Base-by-base conservation (phyloP, 768 basidiomycete genomes). In the Mrakia frigida region DNA sequence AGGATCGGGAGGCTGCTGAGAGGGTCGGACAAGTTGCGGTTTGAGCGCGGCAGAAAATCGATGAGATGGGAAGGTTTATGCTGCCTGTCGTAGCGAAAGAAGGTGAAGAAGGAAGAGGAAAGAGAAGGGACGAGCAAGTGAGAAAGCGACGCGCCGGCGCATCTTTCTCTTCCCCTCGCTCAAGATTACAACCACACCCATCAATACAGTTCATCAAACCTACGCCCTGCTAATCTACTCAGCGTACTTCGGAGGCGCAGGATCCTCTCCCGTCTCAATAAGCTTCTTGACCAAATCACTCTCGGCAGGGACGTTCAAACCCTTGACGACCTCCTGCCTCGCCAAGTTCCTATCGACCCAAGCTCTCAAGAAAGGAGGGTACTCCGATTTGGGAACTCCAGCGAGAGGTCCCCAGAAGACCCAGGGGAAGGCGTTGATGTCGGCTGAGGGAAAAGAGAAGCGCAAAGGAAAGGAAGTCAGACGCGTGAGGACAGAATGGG, bases 371-470 rank as follows among this genome's bases (percentile, higher is more conserved):
- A 43, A 37, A 2, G 70, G 63, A 23, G 76, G 76, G 71, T 52
- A 41, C 31, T 77, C 71, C 21, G 31, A 3, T 37, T 65, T 60
- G 21, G 46, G 50, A 3, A 77, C 39, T 21, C 65, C 76, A 2
- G 76, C 70, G 35, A 73, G 35, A 9, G 76, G 76, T 1, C 60
- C 41, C 71, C 70, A 77, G 50, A 77, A 71, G n/a, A 77, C 76
- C 59, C 74, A 74, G n/a, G 75, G 75, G 72, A 77, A 77, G n/a
- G 76, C 76, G 50, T 77, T 77, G 11, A 60, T 46, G 61, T 77
- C 76, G 28, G 76, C 69, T 70, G 41, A 46, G 41, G 35, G 41
- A 11, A 41, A n/a, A 28, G 0, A 6, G 39, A n/a, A 39, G 16
- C 2, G 46, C 3, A 50, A 21, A 50, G 46, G 46, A 21, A 21